Percentiles rank a stretch among this genome's conserved stretches.
These are phyloP conservation scores for Suhomyces ambrosiae DNA, from an alignment of 1,139 yeast species.

Conservation along the genomic window DNA sequence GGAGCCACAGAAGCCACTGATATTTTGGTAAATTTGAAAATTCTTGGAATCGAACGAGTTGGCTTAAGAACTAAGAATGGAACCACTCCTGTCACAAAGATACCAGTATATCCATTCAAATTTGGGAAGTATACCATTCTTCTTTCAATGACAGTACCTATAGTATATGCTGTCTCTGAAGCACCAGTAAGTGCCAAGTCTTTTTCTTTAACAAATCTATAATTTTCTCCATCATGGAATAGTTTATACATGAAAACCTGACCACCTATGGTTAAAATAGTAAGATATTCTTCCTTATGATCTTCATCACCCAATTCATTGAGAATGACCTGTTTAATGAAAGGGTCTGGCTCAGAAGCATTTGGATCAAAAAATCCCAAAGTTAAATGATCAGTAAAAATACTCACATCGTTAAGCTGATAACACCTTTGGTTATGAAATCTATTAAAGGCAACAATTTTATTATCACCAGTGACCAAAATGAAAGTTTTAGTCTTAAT, in stretches of 20 bases:
- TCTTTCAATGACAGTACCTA: conserved; percentile 70
- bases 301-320: conserved; percentile 67
- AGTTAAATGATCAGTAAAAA: conserved; percentile 53
- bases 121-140: conserved; percentile 62
- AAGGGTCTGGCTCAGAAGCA: conserved; percentile 70
- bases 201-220: conserved; percentile 50
- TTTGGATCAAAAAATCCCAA: conserved; percentile 61
- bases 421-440: conserved; percentile 67
- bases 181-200: conserved; percentile 65
- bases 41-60: conserved; percentile 63
- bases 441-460: conserved; percentile 64
- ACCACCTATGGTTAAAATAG: conserved; percentile 77
- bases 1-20: conserved; percentile 66
- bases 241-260: conserved; percentile 70
- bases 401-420: conserved; percentile 63
- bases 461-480: conserved; percentile 75
- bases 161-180: conserved; percentile 71
- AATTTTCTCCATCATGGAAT: conserved; percentile 53
- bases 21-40: conserved; percentile 66
- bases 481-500: conserved; percentile 57
- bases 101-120: conserved; percentile 58
- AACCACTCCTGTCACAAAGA: conserved; percentile 74
- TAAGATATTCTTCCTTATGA: conserved; percentile 56
- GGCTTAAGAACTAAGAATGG: conserved; percentile 72
- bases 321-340: conserved; percentile 69